These are phyloP conservation scores for Kwoniella botswanensis DNA, from an alignment of 768 basidiomycete genomes.

Conservation along the genomic window DNA sequence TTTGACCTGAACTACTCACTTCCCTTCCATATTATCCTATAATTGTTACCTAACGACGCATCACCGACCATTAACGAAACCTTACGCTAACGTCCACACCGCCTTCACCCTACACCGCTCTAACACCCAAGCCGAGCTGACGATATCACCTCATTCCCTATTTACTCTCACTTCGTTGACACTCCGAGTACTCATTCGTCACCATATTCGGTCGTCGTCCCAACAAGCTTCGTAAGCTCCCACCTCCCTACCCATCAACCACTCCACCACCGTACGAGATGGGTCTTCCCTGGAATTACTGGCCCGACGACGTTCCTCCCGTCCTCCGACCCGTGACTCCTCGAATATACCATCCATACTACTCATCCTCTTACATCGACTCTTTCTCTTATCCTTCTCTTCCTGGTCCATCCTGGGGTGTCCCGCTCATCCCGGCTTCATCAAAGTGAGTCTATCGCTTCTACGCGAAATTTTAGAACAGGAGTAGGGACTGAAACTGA, in stretches of 20 bases:
- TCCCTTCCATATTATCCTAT: not conserved
- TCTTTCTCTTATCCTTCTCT: slow-evolving; percentile 3
- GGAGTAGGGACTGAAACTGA: slow-evolving; percentile 1
- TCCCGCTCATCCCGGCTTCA: slow-evolving; percentile 22
- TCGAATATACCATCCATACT: not conserved
- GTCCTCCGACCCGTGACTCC: slow-evolving; percentile 3
- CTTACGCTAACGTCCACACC: no score
- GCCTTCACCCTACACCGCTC: no score
- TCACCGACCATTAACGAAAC: no score
- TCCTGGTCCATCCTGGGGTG: slow-evolving; percentile 4
- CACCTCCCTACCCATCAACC: not conserved
- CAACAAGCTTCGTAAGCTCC: slow-evolving; percentile 19
- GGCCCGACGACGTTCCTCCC: not conserved
- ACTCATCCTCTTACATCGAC: slow-evolving; percentile 1
- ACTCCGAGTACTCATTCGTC: not conserved
- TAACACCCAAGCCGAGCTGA: not conserved
- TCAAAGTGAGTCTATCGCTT: slow-evolving; percentile 15
- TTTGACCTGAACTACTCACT: not conserved
- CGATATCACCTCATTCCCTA: slow-evolving; percentile 6
- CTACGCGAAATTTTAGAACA: not conserved
- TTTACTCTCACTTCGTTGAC: not conserved
- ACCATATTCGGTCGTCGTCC: slow-evolving; percentile 1
- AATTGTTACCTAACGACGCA: not conserved
- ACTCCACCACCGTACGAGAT: not conserved
- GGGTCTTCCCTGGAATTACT: slow-evolving; percentile 1